A percentile compares a stretch with the other conserved stretches of the same genome.
phyloP scores from a whole-genome alignment of 345 rosid genomes.

The Arabidopsis suecica region DNA sequence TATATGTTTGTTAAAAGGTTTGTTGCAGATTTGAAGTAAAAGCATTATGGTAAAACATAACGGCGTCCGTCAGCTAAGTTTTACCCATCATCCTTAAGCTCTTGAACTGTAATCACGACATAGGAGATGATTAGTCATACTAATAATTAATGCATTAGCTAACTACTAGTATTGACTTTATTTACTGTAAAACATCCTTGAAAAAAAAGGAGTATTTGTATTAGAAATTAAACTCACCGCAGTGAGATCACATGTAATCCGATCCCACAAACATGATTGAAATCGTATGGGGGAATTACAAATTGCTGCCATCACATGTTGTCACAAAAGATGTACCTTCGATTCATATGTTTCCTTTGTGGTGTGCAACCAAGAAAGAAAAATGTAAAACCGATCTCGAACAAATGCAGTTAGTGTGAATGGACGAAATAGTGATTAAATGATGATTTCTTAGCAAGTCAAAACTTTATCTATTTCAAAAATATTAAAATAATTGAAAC shows the following conservation, averaged over 20 bases:
- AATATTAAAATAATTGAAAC: too few species aligned
- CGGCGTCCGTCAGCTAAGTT: conserved; percentile 1
- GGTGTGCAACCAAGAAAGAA: too few species aligned
- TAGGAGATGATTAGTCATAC: conserved; percentile 22
- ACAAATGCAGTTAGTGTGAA: too few species aligned
- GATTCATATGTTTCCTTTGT: conserved; percentile 7
- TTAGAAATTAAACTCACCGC: conserved; percentile 7
- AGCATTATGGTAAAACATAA: background rate
- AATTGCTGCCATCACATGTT: conserved; percentile 35
- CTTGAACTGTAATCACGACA: conserved; percentile 21
- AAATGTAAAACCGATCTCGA: too few species aligned
- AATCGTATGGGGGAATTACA: conserved; percentile 22
- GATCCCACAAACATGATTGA: conserved; percentile 39
- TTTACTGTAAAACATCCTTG: conserved; percentile 1
- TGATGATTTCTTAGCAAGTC: too few species aligned
- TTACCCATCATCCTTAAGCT: background rate
- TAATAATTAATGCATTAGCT: background rate
- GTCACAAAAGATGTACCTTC: conserved; percentile 18
- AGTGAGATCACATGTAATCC: conserved; percentile 32
- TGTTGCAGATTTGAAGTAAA: background rate
- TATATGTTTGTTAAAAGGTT: too few species aligned
- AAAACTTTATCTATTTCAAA: too few species aligned
- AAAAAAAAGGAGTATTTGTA: background rate
- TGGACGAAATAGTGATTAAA: too few species aligned
- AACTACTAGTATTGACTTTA: background rate